A percentile compares a stretch with the other conserved stretches of the same genome.
Conservation (phyloP, 176 grass and related monocot genomes). For the Alopecurus myosuroides region DNA sequence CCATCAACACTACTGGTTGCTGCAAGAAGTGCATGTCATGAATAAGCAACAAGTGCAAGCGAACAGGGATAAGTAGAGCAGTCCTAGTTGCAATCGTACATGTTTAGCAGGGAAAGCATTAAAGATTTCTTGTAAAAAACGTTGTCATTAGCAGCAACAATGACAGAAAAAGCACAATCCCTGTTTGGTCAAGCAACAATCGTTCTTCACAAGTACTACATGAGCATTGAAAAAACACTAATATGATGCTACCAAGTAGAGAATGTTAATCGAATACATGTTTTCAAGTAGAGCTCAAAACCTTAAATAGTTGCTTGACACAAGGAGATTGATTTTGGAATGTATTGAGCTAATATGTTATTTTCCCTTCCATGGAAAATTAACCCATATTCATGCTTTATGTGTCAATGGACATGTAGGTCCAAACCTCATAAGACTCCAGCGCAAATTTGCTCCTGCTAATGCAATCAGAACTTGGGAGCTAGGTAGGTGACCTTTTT, state of each 20-base stretch:
- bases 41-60: too few relatives aligned
- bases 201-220: neutral
- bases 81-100: too few relatives aligned
- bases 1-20: too few relatives aligned
- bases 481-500: neutral
- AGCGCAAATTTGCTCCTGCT: neutral
- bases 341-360: neutral
- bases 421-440: neutral
- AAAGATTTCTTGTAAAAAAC: too few relatives aligned
- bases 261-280: neutral
- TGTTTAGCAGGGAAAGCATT: too few relatives aligned
- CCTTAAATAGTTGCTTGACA: neutral
- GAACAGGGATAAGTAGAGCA: too few relatives aligned
- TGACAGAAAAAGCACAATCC: too few relatives aligned
- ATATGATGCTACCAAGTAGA: neutral
- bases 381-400: neutral
- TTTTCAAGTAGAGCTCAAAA: neutral
- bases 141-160: too few relatives aligned
- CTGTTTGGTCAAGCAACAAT: too few relatives aligned
- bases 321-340: neutral
- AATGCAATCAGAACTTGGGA: neutral
- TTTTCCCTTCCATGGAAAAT: neutral
- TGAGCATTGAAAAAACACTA: neutral
- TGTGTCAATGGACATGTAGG: neutral
- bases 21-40: too few relatives aligned